phyloP scores from a whole-genome alignment of 2,329 filamentous ascomycete species.

The Calonectria honghensis region DNA sequence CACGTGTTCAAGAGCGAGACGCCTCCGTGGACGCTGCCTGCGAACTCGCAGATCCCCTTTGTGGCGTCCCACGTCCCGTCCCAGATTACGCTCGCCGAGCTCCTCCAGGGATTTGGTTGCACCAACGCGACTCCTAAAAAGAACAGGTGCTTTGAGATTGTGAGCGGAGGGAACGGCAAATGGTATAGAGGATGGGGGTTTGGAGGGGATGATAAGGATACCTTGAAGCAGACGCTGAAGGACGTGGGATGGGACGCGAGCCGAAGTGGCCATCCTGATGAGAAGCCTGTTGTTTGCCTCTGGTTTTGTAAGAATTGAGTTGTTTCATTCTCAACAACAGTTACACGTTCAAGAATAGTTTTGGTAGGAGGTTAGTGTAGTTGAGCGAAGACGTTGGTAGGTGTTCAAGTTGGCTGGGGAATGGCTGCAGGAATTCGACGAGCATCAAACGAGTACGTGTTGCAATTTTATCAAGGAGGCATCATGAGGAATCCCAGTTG shows the following conservation, averaged over 20 bases:
- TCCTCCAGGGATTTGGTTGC: slow-evolving; percentile 77
- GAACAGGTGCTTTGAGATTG: slow-evolving; percentile 75
- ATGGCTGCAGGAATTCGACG: background rate
- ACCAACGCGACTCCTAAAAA: slow-evolving; percentile 69
- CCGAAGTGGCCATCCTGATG: slow-evolving; percentile 67
- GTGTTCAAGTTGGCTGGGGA: background rate
- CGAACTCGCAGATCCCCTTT: slow-evolving; percentile 66
- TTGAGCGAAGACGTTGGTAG: background rate
- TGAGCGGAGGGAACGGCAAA: slow-evolving; percentile 71
- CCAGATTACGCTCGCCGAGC: slow-evolving; percentile 71
- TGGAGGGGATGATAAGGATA: slow-evolving; percentile 68
- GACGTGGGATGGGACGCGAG: slow-evolving; percentile 76
- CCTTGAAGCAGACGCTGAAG: slow-evolving; percentile 69
- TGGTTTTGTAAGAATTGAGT: slow-evolving; percentile 74
- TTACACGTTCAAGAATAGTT: background rate
- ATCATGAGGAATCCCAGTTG: background rate
- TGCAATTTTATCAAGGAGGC: background rate
- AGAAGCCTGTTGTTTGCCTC: slow-evolving; percentile 75
- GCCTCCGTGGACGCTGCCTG: slow-evolving; percentile 72
- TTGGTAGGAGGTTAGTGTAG: background rate
- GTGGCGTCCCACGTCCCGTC: slow-evolving; percentile 72
- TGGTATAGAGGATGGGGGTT: slow-evolving; percentile 76
- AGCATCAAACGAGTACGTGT: background rate
- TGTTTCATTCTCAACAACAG: background rate
- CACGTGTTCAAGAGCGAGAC: slow-evolving; percentile 72